phyloP scores from a whole-genome alignment of 768 basidiomycete species.

The Pulveroboletus sp. region DNA sequence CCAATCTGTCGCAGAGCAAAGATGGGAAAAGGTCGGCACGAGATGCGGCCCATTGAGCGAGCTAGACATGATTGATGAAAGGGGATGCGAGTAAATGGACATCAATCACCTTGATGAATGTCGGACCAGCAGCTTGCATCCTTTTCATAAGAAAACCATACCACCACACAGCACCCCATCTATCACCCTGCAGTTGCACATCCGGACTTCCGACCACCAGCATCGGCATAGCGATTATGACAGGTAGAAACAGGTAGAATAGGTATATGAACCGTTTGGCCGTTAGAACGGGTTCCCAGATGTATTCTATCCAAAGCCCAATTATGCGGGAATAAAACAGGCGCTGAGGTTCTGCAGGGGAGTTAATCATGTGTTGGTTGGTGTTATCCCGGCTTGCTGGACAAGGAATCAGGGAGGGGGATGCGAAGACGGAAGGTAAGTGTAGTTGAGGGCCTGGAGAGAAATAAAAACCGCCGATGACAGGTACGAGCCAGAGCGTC shows the following conservation, averaged over 20 bases:
- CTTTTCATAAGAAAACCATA: constrained; percentile 80
- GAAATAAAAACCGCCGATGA: constrained; percentile 52
- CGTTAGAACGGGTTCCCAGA: constrained; percentile 86
- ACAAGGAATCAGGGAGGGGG: constrained; percentile 46
- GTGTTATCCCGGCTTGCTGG: constrained; percentile 9
- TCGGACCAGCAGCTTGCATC: constrained; percentile 95
- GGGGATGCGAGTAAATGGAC: neutral
- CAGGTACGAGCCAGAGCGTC: constrained; percentile 50
- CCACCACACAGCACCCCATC: constrained; percentile 98
- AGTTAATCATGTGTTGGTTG: constrained; percentile 45
- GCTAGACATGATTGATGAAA: constrained; percentile 38
- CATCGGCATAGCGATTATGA: constrained; percentile 81
- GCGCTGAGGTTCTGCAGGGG: constrained; percentile 60
- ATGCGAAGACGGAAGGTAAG: constrained; percentile 46
- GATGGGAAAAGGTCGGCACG: constrained; percentile 91
- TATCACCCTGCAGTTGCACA: constrained; percentile 58
- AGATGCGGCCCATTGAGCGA: constrained; percentile 98
- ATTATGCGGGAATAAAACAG: constrained; percentile 43
- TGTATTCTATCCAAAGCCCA: constrained; percentile 45
- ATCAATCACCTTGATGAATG: constrained; percentile 82
- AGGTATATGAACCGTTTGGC: constrained; percentile 79
- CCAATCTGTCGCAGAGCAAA: constrained; percentile 77
- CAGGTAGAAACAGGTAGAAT: constrained; percentile 79
- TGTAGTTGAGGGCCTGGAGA: constrained; percentile 39
- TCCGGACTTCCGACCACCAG: constrained; percentile 62